These are phyloP conservation scores for Beauveria caledonica DNA, from an alignment of 2,329 filamentous ascomycete species.

Conservation along the genomic window DNA sequence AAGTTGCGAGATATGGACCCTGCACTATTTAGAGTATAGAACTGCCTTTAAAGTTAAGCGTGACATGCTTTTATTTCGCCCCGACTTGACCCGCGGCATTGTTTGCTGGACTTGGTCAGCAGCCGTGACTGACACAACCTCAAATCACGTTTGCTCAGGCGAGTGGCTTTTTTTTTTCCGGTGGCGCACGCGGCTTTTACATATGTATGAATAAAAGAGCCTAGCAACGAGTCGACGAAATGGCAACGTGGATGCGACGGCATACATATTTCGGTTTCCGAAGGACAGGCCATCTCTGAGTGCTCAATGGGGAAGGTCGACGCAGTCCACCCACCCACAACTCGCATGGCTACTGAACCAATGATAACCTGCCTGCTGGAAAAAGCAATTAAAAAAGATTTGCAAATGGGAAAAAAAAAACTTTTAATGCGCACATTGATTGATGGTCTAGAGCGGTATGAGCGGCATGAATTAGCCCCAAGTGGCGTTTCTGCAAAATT, in stretches of 20 bases:
- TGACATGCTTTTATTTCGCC: too few species aligned
- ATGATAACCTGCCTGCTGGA: too few species aligned
- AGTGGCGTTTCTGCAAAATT: background rate
- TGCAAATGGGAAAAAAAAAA: background rate
- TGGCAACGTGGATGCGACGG: background rate
- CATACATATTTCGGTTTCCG: slow-evolving; percentile 3
- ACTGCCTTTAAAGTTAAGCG: too few species aligned
- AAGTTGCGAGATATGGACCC: too few species aligned
- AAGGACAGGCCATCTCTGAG: background rate
- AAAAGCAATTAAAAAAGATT: background rate
- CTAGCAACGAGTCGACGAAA: background rate
- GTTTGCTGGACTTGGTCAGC: too few species aligned
- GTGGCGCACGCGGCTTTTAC: background rate
- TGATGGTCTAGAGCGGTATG: background rate
- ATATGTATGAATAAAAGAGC: background rate
- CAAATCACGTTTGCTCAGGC: too few species aligned
- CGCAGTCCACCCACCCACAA: background rate
- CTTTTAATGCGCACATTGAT: background rate
- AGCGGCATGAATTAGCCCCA: background rate
- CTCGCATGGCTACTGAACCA: background rate
- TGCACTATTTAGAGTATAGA: too few species aligned
- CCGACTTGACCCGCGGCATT: too few species aligned
- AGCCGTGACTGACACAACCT: too few species aligned
- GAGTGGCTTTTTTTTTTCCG: too few species aligned
- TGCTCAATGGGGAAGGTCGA: background rate